Base-by-base conservation (phyloP, 2,329 filamentous ascomycete genomes). In the Incumbomyces delicatus region DNA sequence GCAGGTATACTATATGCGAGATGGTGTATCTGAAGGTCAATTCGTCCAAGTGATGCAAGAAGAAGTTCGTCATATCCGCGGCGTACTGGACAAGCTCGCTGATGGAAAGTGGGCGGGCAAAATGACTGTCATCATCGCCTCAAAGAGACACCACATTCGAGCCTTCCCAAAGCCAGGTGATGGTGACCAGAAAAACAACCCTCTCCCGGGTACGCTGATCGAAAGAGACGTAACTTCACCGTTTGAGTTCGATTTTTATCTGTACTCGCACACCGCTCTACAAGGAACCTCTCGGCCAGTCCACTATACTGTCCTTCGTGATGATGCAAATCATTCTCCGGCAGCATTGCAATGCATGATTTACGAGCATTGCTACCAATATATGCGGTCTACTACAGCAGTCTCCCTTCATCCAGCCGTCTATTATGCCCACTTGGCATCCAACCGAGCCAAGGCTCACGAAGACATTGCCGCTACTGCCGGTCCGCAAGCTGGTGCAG, bases 321-420 rank as follows among this genome's bases (percentile, higher is more conserved):
- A 98, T 60, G 88, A 96, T 63, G 78, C 82, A 44, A 70, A 75
- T 1, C 75, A 86, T 58, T 63, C 73, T 1, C 73, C 82, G 0
- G 80, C 85, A 35, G 74, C 82, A 2, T 71, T 98, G 0, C 85
- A 95, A 59, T 81, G 82, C 47, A 84, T 96, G 77, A 83, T 96
- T 17, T 96, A 96, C 58, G 84, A 95, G 55, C 88, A 95, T 53
- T 94, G 84, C 37, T 98, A 95, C 65, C 87, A 94, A 47, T 98
- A 95, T 60, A 82, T 84, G 46, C 80, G 92, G 13, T 92, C 89
- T 0, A 96, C 89, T 0, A 96, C 90, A 0, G 87, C 92, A 0
- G 89, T 98, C 0, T 95, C 89, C 0, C 66, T 92, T 0, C 85
- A 65, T 54, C 92, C 92, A 0, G 88, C 92, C 0, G 83, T 96